Conservation (phyloP, 2,329 filamentous ascomycete species). For the Xylaria multiplex region DNA sequence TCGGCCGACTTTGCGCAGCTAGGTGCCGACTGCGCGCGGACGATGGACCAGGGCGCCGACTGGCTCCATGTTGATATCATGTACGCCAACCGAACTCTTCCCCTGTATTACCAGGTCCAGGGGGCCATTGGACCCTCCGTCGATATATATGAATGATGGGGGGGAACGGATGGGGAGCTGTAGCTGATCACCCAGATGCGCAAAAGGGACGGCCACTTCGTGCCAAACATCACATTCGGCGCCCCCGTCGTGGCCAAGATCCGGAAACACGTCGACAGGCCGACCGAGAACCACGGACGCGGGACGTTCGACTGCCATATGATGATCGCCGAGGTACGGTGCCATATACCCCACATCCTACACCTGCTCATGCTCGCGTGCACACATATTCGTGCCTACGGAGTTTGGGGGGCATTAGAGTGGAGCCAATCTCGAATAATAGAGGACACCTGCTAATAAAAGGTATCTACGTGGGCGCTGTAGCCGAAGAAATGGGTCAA, state of each 20-base stretch:
- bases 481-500: slow-evolving; percentile 98
- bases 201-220: slow-evolving; percentile 94
- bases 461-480: slow-evolving; percentile 14
- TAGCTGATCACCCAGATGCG: slow-evolving; percentile 22
- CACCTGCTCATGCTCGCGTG: not conserved
- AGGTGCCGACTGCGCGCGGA: slow-evolving; percentile 84
- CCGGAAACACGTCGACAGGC: slow-evolving; percentile 82
- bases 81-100: slow-evolving; percentile 52
- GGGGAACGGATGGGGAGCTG: not conserved
- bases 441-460: slow-evolving; percentile 14
- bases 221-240: slow-evolving; percentile 98
- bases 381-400: too few relatives aligned
- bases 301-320: slow-evolving; percentile 99
- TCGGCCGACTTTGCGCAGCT: slow-evolving; percentile 94
- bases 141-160: not conserved
- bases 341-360: slow-evolving; percentile 35
- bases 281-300: slow-evolving; percentile 73
- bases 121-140: not conserved
- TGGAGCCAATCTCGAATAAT: too few relatives aligned
- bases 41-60: slow-evolving; percentile 87
- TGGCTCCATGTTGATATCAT: slow-evolving; percentile 96
- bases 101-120: slow-evolving; percentile 1
- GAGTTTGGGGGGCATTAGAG: too few relatives aligned
- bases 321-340: slow-evolving; percentile 96
- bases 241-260: slow-evolving; percentile 96